A percentile compares a stretch with the other conserved stretches of the same genome.
phyloP scores from a whole-genome alignment of 495 filamentous ascomycete species.

The Delitschia confertaspora region DNA sequence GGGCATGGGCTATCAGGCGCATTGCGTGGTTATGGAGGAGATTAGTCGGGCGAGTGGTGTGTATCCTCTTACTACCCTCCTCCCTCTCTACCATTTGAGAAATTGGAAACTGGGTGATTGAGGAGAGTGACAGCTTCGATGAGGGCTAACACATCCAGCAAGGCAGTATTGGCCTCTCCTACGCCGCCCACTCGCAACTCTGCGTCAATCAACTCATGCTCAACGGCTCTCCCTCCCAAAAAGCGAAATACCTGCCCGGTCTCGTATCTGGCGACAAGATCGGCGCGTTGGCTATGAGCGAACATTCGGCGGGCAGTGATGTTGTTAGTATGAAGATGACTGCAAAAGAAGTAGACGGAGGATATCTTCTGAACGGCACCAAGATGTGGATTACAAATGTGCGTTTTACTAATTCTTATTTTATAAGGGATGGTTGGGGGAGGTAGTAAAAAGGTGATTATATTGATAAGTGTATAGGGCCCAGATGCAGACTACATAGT shows the following conservation, averaged over 20 bases:
- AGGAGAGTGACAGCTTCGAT: too few species aligned
- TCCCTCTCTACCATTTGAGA: slow-evolving; percentile 30
- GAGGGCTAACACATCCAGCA: not conserved
- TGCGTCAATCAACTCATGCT: slow-evolving; percentile 95
- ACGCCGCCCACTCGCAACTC: slow-evolving; percentile 92
- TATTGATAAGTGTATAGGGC: slow-evolving; percentile 44
- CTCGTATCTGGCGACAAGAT: slow-evolving; percentile 75
- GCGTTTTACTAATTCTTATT: slow-evolving; percentile 19
- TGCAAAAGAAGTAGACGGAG: slow-evolving; percentile 71
- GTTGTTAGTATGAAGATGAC: slow-evolving; percentile 92
- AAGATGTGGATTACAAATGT: slow-evolving; percentile 99
- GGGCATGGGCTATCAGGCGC: slow-evolving; percentile 91
- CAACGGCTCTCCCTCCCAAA: slow-evolving; percentile 75
- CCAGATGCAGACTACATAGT: slow-evolving; percentile 84
- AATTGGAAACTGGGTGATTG: not conserved
- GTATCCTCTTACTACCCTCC: slow-evolving; percentile 25
- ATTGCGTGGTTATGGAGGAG: slow-evolving; percentile 95
- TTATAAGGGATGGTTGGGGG: slow-evolving; percentile 1
- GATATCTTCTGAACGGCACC: slow-evolving; percentile 76
- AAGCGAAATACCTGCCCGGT: slow-evolving; percentile 67
- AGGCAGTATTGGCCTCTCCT: slow-evolving; percentile 85
- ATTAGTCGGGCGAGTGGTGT: slow-evolving; percentile 56
- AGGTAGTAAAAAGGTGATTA: not conserved
- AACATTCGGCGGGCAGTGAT: slow-evolving; percentile 83
- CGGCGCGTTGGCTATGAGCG: slow-evolving; percentile 91